Evolutionary conservation across 2,329 filamentous ascomycete species (phyloP), one percentile per base, ranked within the genome.

Genomic region (Fusarium decemcellulare): DNA sequence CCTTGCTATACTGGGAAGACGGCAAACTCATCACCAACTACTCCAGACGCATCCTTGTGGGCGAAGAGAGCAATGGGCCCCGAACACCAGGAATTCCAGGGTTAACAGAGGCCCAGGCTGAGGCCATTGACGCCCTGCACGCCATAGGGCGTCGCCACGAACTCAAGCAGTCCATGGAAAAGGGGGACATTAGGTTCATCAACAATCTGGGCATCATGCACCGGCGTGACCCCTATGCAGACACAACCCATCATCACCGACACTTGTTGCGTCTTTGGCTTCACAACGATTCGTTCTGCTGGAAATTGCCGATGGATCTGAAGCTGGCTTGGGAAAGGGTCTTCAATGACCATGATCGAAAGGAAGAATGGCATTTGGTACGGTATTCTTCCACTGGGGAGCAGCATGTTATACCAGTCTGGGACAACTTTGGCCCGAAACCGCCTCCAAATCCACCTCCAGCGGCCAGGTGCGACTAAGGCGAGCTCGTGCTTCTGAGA

Each of bases 121-220:
- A 85, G 65, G 84, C 84, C 0, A 77, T 86, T 4, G 83, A 85
- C 61, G 80, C 82, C 0, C 64, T 86, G 37, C 82, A 86, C 63
- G 82, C 81, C 56, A 76, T 81, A 1, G 82, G 81, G 5, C 79
- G 82, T 47, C 80, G 76, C 43, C 81, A 80, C 64, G 78, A 76
- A 14, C 76, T 82, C 7, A 76, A 80, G 14, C 81, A 82, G 9
- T 72, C 80, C 54, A 82, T 84, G 30, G 76, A 80, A 30, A 79
- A 79, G 51, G 84, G 84, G 1, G 85, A 87, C 65, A 80, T 87
- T 11, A 81, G 83, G 58, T 87, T 82, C 59, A 78, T 84, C 27
- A 87, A 87, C 67, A 87, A 87, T 70, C 70, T 86, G 15, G 81
- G 80, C 11, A 58, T 87, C 2, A 80, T 87, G 37, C 85, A 87